These are phyloP conservation scores for Prunus yedoensis DNA, from an alignment of 331 rosid species.

Conservation along the genomic window DNA sequence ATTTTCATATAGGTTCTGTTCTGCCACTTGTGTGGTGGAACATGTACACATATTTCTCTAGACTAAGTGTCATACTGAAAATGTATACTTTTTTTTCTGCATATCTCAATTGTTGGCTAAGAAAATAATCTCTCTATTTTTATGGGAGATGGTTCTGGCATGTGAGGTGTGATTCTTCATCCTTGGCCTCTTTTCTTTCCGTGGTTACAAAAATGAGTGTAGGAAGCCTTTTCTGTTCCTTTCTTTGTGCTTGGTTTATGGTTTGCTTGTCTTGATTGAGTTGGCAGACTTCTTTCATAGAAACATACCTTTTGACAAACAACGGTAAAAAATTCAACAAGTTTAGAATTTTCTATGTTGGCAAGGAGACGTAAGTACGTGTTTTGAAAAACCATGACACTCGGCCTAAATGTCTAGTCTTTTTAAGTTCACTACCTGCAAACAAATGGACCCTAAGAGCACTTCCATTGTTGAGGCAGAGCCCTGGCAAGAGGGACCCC, in stretches of 20 bases:
- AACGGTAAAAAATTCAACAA: background rate
- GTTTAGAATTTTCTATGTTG: background rate
- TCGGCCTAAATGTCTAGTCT: too few species aligned
- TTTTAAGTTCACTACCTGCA: too few species aligned
- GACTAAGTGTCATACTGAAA: background rate
- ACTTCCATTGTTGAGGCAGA: too few species aligned
- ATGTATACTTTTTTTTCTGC: constrained; percentile 10
- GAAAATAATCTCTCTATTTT: constrained; percentile 5
- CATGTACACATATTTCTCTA: constrained; percentile 9
- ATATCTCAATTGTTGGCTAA: constrained; percentile 17
- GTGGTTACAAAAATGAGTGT: background rate
- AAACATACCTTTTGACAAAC: too few species aligned
- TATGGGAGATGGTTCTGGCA: background rate
- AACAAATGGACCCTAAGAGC: too few species aligned
- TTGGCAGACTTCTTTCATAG: too few species aligned
- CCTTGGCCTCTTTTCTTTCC: too few species aligned
- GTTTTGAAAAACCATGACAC: too few species aligned
- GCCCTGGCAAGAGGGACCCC: too few species aligned
- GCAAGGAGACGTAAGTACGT: too few species aligned
- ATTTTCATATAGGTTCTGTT: constrained; percentile 30
- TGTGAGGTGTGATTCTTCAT: too few species aligned
- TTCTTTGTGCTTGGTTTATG: background rate
- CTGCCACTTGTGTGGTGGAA: constrained; percentile 25
- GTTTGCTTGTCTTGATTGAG: too few species aligned
- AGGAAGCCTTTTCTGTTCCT: background rate